A percentile compares a stretch with the other conserved stretches of the same genome.
phyloP scores from a whole-genome alignment of 2,329 filamentous ascomycete genomes.

The Raffaelea arxii region DNA sequence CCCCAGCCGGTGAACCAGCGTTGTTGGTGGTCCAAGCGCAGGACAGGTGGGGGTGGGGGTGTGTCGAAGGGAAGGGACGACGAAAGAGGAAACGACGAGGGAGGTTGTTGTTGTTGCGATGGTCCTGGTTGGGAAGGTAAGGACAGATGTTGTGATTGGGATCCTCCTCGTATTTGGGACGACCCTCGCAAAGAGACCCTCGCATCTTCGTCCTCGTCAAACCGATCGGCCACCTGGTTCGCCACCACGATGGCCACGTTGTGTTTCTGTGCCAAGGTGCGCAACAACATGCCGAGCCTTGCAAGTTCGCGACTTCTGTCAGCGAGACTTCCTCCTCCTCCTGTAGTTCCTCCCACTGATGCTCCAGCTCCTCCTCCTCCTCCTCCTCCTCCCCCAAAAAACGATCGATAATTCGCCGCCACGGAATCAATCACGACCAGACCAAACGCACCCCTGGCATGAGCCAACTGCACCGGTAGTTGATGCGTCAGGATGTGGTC shows the following conservation, averaged over 20 bases:
- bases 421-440: constrained; percentile 85
- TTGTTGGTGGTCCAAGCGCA: constrained; percentile 81
- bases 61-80: constrained; percentile 10
- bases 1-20: constrained; percentile 96
- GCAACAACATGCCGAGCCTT: constrained; percentile 64
- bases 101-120: not conserved
- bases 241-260: constrained; percentile 80
- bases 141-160: no score
- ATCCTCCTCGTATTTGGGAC: no score
- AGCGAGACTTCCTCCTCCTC: constrained; percentile 42
- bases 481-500: constrained; percentile 93
- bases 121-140: no score
- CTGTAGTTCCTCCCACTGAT: not conserved
- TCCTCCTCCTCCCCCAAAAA: constrained; percentile 54
- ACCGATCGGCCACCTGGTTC: constrained; percentile 91
- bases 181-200: no score
- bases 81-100: constrained; percentile 6
- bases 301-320: constrained; percentile 68
- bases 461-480: constrained; percentile 57
- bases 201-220: constrained; percentile 28
- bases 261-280: constrained; percentile 63
- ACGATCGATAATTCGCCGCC: constrained; percentile 89
- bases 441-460: constrained; percentile 60
- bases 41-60: constrained; percentile 31
- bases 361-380: not conserved